Evolutionary conservation across 768 basidiomycete species (phyloP).

Genomic region (Suillus occidentalis): DNA sequence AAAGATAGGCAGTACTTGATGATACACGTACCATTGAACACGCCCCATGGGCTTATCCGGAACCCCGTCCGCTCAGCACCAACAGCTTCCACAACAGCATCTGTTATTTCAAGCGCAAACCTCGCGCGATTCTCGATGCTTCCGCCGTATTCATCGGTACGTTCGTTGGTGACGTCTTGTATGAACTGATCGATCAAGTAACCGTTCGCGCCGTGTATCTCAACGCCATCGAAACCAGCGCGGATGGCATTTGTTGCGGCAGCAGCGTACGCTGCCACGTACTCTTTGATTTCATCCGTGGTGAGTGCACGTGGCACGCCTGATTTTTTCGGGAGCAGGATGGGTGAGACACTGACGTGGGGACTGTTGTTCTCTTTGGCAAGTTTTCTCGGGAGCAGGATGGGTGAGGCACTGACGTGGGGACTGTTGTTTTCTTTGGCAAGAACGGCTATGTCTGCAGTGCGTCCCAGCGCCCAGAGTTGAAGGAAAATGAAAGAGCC

Average conservation of each 20-base stretch:
- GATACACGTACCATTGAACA: constrained; percentile 11
- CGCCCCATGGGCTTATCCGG: constrained; percentile 57
- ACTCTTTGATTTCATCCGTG: constrained; percentile 33
- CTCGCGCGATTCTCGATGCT: constrained; percentile 57
- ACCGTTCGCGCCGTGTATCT: constrained; percentile 43
- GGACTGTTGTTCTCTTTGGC: constrained; percentile 31
- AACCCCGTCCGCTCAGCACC: constrained; percentile 56
- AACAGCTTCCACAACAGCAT: constrained; percentile 49
- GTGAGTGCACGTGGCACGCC: constrained; percentile 21
- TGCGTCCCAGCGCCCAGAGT: constrained; percentile 55
- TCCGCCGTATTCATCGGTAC: constrained; percentile 70
- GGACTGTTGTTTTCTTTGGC: constrained; percentile 31
- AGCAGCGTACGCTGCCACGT: constrained; percentile 27
- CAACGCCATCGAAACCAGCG: constrained; percentile 49
- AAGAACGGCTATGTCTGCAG: constrained; percentile 35
- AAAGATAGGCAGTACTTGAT: not conserved
- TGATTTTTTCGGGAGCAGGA: constrained; percentile 19
- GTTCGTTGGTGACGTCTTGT: constrained; percentile 53
- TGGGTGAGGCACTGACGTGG: constrained; percentile 35
- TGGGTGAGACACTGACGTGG: constrained; percentile 35
- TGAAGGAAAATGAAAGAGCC: constrained; percentile 49
- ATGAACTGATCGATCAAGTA: constrained; percentile 63
- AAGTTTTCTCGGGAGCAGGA: too few species aligned
- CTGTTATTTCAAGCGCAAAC: constrained; percentile 56
- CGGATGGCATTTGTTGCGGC: constrained; percentile 37